Base-by-base conservation (phyloP, 192 early-diverging fungal species). In the Spizellomyces sp. region DNA sequence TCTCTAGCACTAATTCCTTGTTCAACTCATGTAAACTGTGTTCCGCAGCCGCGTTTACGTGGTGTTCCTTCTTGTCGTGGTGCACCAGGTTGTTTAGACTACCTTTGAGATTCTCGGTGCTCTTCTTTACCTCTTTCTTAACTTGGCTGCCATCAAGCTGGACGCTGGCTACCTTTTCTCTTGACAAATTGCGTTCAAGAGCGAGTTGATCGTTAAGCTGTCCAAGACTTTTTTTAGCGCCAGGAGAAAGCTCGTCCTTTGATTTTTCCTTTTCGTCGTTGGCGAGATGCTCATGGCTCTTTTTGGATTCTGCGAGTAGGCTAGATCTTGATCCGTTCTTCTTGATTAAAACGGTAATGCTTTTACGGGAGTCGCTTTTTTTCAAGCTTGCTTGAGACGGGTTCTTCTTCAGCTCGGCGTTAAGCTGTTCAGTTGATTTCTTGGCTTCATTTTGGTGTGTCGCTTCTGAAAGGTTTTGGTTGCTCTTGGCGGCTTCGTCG, bases 161-260 rank as follows among this genome's bases (percentile, higher is more conserved):
- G 42, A 70, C 17, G 21, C 57, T 60, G 6, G 68, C 68, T 21
- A 43, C 68, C 27, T 70, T 70, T 14, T 58, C 58, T 19, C 48
- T 21, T 19, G 68, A 59, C 10, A 70, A 12, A 14, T 59, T 59
- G 41, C 68, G 57, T 27, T 70, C 68, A 19, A n/a, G 12, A 7
- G 68, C 68, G 44, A 70, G 68, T 57, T 70, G 58, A 22, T 70
- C 17, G 22, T 70, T 70, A 43, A 70, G n/a, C 6, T 60, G 36
- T 46, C 59, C 45, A 6, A 70, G 41, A 45, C 68, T 70, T 48
- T 58, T 19, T 14, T 57, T 56, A 8, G 68, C 27, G 19, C 21
- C 58, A 44, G 68, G 45, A 45, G 48, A 54, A 7, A 57, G 22
- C 58, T 21, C 54, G 10, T 68, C 66, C 36, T 68, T 68, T 42